These are phyloP conservation scores for Xylaria telfairii DNA, from an alignment of 495 filamentous ascomycete species.

Conservation along the genomic window DNA sequence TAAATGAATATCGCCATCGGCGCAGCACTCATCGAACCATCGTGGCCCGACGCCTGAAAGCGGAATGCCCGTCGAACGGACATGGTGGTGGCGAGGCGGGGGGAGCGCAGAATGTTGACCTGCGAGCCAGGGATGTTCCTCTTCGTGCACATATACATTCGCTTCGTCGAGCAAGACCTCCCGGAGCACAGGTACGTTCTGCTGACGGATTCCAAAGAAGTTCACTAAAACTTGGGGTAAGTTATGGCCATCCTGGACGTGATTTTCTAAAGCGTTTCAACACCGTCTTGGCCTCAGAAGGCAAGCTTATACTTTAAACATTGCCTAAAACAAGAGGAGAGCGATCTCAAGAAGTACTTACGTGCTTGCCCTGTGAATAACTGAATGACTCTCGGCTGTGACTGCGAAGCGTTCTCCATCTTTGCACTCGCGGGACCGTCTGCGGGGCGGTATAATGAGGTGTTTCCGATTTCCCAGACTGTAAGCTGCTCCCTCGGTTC, in stretches of 20 bases:
- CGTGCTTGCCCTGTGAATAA: conserved; percentile 61
- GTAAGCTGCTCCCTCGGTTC: conserved; percentile 66
- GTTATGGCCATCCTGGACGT: too few species aligned
- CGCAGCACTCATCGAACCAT: conserved; percentile 56
- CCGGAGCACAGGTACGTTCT: conserved; percentile 59
- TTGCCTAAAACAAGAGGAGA: too few species aligned
- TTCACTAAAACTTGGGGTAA: too few species aligned
- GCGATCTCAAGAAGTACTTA: too few species aligned
- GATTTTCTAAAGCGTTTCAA: too few species aligned
- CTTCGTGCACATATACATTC: conserved; percentile 57
- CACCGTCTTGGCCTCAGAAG: too few species aligned
- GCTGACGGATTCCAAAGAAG: conserved; percentile 64
- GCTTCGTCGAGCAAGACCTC: conserved; percentile 61
- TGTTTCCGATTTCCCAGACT: conserved; percentile 70
- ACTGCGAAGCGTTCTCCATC: conserved; percentile 29
- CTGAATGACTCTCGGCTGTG: conserved; percentile 59
- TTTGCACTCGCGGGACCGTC: conserved; percentile 57
- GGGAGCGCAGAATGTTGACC: conserved; percentile 48
- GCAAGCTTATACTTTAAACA: too few species aligned
- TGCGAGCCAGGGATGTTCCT: conserved; percentile 57
- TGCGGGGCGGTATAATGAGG: conserved; percentile 59
- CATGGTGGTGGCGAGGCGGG: conserved; percentile 51
- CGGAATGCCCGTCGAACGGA: conserved; percentile 62
- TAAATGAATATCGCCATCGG: conserved; percentile 53
- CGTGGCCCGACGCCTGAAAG: conserved; percentile 58